Evolutionary conservation across 305 asterid species (phyloP), one percentile per base, ranked within the genome.

Genomic region (Euphrasia arctica): DNA sequence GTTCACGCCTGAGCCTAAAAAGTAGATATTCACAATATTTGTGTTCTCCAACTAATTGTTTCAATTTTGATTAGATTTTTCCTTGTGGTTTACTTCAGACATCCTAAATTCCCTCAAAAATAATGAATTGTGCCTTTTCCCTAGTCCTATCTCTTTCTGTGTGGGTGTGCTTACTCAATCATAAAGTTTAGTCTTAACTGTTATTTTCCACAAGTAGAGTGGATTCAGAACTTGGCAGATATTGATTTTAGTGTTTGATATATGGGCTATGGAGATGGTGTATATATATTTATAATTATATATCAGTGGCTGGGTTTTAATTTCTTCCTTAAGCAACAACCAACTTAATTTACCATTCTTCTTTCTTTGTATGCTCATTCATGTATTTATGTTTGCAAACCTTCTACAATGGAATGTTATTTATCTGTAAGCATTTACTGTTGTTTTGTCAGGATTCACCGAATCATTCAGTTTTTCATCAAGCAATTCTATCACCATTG

Each of bases 401-500:
- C n/a, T 66, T 15, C 54, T 67, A 18, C 32, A 71, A 12, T 56
- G 11, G 27, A 71, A 12, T 56, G 11, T 41, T 42, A 62, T 36
- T 9, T 27, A n/a, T 63, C 41, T 43, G 62, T 57, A 29, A 54
- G 52, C 22, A n/a, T 31, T 28, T 58, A 68, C 58, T 43, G 34
- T 67, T 60, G 60, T 48, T 58, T 74, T 82, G 74, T 54, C 97
- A 94, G 99, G 92, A 82, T 64, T 54, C 77, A 34, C 67, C 75
- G 18, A 74, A 65, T 72, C 66, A 65, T 71, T 58, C 89, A 15
- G 81, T 75, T 47, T 87, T 90, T 72, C 84, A 77, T 74, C 95
- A 83, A 72, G 86, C 95, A 10, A 55, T 94, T 65, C 75, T 88
- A 66, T 90, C 98, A 66, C 83, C 80, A 14, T 70, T 62, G 65